Evolutionary conservation across 805 yeast genomes (phyloP), one percentile per base, ranked within the genome.

Genomic region (Kuraishia molischiana): DNA sequence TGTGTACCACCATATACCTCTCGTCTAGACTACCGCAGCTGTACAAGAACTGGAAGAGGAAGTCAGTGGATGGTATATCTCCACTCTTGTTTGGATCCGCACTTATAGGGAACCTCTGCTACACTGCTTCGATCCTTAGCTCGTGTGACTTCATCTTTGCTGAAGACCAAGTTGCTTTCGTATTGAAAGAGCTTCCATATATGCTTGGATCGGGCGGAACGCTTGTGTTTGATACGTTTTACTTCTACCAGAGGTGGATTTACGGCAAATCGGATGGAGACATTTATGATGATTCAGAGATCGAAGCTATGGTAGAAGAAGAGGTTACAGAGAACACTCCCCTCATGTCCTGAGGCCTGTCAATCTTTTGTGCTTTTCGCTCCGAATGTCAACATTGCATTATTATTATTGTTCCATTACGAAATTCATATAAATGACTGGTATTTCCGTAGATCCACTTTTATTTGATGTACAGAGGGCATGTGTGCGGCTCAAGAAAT

Each of bases 201-300:
- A 66, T 90, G 24, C 50, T 86, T 19, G 96, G 97, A 1, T 79
- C 92, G 45, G 72, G 85, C 0, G 96, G 97, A 5, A 87, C 97
- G 0, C 70, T 87, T 15, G 46, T 77, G 3, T 86, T 89, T 56
- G 97, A 89, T 54, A 42, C 77, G 29, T 59, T 74, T 3, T 81
- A 79, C 52, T 79, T 81, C 49, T 78, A 77, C 52, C 92, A 82
- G 51, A 58, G 72, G 33, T 61, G 61, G 56, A 28, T 58, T 5
- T 62, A 61, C 40, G 48, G 49, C 14, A 46, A 45, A 17, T 28
- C 39, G 4, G 28, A 24, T 4, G 44, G 44, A 35, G 37, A 38
- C 5, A 22, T 22, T 22, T 8, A 22, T 22, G 26, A 22, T 11
- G 10, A n/a, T n/a, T n/a, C n/a, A n/a, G n/a, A n/a, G n/a, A n/a